Evolutionary conservation across 176 grass and related monocot genomes (phyloP).

Genomic region (Phyllostachys edulis): DNA sequence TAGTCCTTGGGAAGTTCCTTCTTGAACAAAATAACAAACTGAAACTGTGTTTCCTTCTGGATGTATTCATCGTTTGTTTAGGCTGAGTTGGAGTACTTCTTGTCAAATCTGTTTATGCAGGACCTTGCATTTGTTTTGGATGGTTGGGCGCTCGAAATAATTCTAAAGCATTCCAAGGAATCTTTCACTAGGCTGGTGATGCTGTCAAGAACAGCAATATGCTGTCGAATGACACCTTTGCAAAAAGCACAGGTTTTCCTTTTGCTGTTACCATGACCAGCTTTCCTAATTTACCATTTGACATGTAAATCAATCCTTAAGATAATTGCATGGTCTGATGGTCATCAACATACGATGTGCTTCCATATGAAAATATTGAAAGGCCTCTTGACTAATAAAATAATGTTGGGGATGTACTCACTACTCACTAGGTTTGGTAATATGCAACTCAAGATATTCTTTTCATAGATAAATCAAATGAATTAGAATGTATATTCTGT

Average conservation of each 20-base stretch:
- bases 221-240: conserved; percentile 80
- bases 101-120: conserved; percentile 49
- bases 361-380: too few relatives aligned
- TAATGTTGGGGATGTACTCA: too few relatives aligned
- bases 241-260: conserved; percentile 84
- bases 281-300: conserved; percentile 22
- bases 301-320: background rate
- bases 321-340: background rate
- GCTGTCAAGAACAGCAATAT: conserved; percentile 88
- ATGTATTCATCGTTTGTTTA: conserved; percentile 21
- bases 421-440: too few relatives aligned
- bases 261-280: background rate
- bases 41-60: background rate
- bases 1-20: background rate
- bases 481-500: background rate
- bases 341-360: too few relatives aligned
- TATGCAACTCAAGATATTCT: conserved; percentile 7
- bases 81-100: background rate
- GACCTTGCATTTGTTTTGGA: conserved; percentile 86
- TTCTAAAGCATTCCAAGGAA: conserved; percentile 73
- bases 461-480: background rate
- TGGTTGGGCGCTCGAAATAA: conserved; percentile 89
- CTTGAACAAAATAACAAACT: conserved; percentile 2
- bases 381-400: too few relatives aligned
- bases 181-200: conserved; percentile 71